Evolutionary conservation across 345 rosid species (phyloP).

Genomic region (Gossypium bickii): DNA sequence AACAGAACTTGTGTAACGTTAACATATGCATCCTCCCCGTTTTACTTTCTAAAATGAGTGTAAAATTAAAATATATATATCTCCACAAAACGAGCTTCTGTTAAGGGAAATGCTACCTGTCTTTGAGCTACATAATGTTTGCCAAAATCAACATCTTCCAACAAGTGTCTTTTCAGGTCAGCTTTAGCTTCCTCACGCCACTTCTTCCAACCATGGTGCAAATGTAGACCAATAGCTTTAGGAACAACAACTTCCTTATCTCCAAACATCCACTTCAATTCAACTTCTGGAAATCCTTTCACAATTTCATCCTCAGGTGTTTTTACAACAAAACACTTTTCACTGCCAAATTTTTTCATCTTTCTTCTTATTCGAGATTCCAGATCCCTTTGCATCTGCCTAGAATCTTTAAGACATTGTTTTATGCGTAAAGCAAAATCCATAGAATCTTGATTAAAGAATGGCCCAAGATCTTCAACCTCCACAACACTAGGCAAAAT

Average conservation of each 20-base stretch:
- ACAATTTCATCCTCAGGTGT: slow-evolving; percentile 71
- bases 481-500: slow-evolving; percentile 70
- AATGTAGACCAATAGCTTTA: slow-evolving; percentile 63
- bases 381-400: slow-evolving; percentile 63
- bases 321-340: slow-evolving; percentile 57
- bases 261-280: slow-evolving; percentile 94
- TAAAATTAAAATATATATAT: background rate
- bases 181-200: slow-evolving; percentile 93
- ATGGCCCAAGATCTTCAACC: slow-evolving; percentile 58
- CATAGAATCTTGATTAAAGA: slow-evolving; percentile 47
- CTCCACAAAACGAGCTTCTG: background rate
- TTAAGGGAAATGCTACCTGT: slow-evolving; percentile 46
- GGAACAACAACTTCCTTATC: slow-evolving; percentile 83
- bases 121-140: slow-evolving; percentile 63
- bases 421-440: slow-evolving; percentile 59
- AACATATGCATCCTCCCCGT: background rate
- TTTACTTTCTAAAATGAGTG: background rate
- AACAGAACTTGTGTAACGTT: background rate
- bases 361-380: slow-evolving; percentile 60
- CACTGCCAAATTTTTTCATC: slow-evolving; percentile 72
- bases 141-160: slow-evolving; percentile 79
- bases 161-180: slow-evolving; percentile 59
- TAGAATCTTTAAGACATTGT: slow-evolving; percentile 65
- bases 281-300: slow-evolving; percentile 85
- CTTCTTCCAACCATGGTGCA: slow-evolving; percentile 90